phyloP scores from a whole-genome alignment of 140 eudicot genomes.

The Bidens hawaiensis region DNA sequence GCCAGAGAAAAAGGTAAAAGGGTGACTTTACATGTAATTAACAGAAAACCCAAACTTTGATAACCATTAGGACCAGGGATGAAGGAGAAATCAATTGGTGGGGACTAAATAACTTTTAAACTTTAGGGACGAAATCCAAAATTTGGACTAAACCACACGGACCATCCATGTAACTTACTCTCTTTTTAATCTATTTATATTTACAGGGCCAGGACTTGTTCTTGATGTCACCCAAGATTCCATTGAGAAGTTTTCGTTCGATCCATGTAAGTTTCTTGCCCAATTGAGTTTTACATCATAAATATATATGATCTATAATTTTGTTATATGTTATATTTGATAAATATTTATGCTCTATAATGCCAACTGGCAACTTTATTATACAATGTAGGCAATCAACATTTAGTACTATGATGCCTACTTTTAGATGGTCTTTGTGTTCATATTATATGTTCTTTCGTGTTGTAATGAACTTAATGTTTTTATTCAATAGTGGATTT shows the following conservation, averaged over 20 bases:
- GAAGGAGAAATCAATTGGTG: too few relatives aligned
- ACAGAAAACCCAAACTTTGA: too few relatives aligned
- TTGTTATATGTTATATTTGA: not conserved
- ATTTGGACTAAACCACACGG: too few relatives aligned
- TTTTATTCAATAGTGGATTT: conserved; percentile 50
- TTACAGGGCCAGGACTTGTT: conserved; percentile 70
- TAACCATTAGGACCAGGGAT: too few relatives aligned
- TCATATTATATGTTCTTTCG: not conserved
- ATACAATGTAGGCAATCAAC: not conserved
- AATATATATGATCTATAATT: not conserved
- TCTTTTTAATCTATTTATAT: not conserved
- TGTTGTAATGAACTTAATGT: not conserved
- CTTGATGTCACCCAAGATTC: conserved; percentile 73
- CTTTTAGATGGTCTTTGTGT: not conserved
- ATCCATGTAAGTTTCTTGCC: conserved; percentile 62
- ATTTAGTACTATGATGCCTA: not conserved
- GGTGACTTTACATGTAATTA: too few relatives aligned
- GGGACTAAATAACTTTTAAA: too few relatives aligned
- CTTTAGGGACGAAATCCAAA: too few relatives aligned
- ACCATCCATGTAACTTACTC: too few relatives aligned
- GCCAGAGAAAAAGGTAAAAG: not conserved
- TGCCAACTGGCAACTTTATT: not conserved
- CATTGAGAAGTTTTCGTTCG: conserved; percentile 70
- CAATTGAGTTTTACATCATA: too few relatives aligned
- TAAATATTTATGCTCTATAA: not conserved